phyloP scores from a whole-genome alignment of 208 protist species.

The Herpetomonas samuelpessoai region DNA sequence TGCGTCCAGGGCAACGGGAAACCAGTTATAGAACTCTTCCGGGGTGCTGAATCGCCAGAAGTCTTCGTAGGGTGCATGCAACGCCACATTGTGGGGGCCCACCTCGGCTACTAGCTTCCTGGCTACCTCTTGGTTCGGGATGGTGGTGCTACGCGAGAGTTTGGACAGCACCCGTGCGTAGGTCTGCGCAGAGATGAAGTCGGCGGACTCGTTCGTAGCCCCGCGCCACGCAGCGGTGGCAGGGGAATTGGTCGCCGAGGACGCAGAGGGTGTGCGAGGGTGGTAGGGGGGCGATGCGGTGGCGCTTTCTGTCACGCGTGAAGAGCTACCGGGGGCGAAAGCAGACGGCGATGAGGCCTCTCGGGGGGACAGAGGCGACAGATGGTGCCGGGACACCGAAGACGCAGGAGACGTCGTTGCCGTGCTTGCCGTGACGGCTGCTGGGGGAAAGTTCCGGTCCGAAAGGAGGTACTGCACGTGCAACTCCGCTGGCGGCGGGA shows the following conservation, averaged over 20 bases:
- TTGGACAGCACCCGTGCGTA: slow-evolving; percentile 13
- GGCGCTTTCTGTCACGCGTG: background rate
- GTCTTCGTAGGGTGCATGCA: slow-evolving; percentile 39
- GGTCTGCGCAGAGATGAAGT: background rate
- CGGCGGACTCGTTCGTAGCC: slow-evolving; percentile 10
- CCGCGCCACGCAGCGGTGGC: background rate
- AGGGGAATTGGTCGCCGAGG: background rate
- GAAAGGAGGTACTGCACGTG: background rate
- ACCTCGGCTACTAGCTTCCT: slow-evolving; percentile 28
- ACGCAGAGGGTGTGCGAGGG: background rate
- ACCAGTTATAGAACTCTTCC: slow-evolving; percentile 54
- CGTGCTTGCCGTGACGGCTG: background rate
- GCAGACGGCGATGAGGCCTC: no score
- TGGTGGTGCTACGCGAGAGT: slow-evolving; percentile 10
- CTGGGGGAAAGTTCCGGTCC: background rate
- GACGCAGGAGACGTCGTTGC: background rate
- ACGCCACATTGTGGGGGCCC: slow-evolving; percentile 53
- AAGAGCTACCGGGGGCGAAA: no score
- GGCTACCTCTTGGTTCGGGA: slow-evolving; percentile 13
- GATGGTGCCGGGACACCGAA: background rate
- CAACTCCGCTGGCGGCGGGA: background rate
- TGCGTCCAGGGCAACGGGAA: slow-evolving; percentile 42
- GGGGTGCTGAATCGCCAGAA: slow-evolving; percentile 44
- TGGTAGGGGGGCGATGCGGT: background rate
- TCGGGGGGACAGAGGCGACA: background rate